These are phyloP conservation scores for Ochetophila trinervis DNA, from an alignment of 306 rosid genomes.

Conservation along the genomic window DNA sequence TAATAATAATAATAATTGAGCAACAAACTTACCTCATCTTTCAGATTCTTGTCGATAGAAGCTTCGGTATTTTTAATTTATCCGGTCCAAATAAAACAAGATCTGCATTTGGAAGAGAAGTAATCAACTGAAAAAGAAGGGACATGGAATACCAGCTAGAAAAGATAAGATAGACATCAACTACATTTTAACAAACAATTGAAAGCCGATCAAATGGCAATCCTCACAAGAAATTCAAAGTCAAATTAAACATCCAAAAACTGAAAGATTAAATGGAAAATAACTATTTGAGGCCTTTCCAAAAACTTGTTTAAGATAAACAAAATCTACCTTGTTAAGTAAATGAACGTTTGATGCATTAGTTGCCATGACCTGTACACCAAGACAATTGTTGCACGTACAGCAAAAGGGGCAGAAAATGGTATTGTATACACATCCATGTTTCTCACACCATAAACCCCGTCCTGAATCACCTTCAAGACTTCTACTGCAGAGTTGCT, in stretches of 20 bases:
- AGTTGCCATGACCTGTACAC: conserved; percentile 78
- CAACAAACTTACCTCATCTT: conserved; percentile 48
- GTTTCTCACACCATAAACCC: conserved; percentile 78
- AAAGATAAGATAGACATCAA: neutral
- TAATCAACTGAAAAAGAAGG: conserved; percentile 14
- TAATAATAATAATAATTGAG: conserved; percentile 10
- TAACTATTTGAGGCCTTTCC: neutral
- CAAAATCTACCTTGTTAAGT: conserved; percentile 60
- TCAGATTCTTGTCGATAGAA: conserved; percentile 33
- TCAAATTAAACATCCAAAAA: neutral
- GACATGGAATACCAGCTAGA: neutral
- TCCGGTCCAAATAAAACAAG: conserved; percentile 52
- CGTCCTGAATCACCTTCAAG: conserved; percentile 35
- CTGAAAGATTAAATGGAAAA: neutral
- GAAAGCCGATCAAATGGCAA: neutral
- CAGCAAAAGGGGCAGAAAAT: conserved; percentile 80
- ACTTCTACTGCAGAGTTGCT: conserved; percentile 38
- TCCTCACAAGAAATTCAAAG: neutral
- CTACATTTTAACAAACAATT: neutral
- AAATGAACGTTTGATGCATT: conserved; percentile 65
- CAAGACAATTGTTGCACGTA: conserved; percentile 47
- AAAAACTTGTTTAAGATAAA: neutral
- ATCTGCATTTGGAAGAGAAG: conserved; percentile 40
- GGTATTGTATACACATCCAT: conserved; percentile 75
- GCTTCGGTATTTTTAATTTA: conserved; percentile 53